Evolutionary conservation across 768 basidiomycete species (phyloP), one percentile per base, ranked within the genome.

Genomic region (Termitomyces titanicus): DNA sequence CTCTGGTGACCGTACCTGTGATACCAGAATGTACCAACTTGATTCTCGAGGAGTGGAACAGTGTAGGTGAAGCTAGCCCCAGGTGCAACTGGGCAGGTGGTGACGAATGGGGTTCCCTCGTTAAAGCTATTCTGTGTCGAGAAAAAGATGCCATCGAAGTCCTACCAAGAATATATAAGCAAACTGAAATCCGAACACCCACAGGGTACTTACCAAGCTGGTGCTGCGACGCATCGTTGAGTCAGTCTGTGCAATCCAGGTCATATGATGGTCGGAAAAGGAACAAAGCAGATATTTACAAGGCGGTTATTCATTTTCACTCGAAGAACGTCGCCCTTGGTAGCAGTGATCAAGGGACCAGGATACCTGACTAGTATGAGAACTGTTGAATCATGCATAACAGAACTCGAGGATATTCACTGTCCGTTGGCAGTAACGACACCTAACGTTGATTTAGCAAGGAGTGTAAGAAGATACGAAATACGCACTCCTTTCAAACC

Each of bases 11-110:
- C 47, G 11, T 55, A 60, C 61, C 61, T 63, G 54, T 67, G 66
- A 31, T 70, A 72, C 71, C 71, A 72, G 55, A 63, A 70, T 3
- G 71, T 72, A n/a, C 57, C 71, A 2, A 69, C 55, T 38, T 70
- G 70, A 2, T 59, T 44, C 22, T 51, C 56, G 6, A 69, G 61
- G 12, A 69, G 58, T 3, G 64, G 66, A 25, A 69, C 62, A 53
- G 60, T 57, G 49, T 72, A 71, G 11, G 64, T 61, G 48, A 66
- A 72, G 13, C 63, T 65, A 10, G 64, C 59, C 3, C 60, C 61
- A 0, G 70, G 71, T 13, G 61, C 63, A 50, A 72, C 65, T 0
- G 71, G 71, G 53, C 71, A 72, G n/a, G 56, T 54, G 31, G 59
- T 57, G 5, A 60, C 59, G 29, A 60, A 65, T 6, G 68, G 63